Evolutionary conservation across 2,329 filamentous ascomycete species (phyloP).

Genomic region (Pseudogymnoascus sp.): DNA sequence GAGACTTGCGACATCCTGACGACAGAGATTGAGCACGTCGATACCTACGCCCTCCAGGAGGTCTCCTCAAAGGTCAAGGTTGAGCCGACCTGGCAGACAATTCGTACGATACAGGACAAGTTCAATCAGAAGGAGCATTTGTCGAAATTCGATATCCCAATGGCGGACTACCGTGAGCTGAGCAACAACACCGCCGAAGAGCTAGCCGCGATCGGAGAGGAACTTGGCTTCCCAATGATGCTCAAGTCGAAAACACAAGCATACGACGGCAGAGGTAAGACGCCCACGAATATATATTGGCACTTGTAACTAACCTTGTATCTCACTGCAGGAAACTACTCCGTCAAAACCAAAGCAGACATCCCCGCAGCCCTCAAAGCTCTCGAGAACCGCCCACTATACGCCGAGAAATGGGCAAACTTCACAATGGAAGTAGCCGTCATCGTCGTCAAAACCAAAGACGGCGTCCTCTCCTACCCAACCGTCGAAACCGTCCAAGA

Average conservation of each 20-base stretch:
- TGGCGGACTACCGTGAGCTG: slow-evolving; percentile 57
- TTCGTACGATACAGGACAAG: slow-evolving; percentile 90
- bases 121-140: slow-evolving; percentile 82
- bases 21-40: slow-evolving; percentile 91
- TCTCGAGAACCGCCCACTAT: slow-evolving; percentile 63
- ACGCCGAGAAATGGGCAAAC: slow-evolving; percentile 82
- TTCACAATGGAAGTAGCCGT: slow-evolving; percentile 85
- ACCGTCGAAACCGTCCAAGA: slow-evolving; percentile 92
- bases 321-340: slow-evolving; percentile 48
- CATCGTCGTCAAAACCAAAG: slow-evolving; percentile 87
- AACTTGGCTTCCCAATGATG: slow-evolving; percentile 80
- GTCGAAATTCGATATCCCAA: slow-evolving; percentile 55
- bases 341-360: slow-evolving; percentile 49
- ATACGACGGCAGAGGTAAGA: slow-evolving; percentile 76
- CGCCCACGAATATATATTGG: background rate
- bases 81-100: slow-evolving; percentile 77
- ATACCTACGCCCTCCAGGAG: slow-evolving; percentile 82
- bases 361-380: slow-evolving; percentile 59
- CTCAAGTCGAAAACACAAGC: slow-evolving; percentile 84
- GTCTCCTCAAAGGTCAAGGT: slow-evolving; percentile 58
- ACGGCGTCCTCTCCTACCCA: slow-evolving; percentile 67
- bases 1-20: slow-evolving; percentile 70
- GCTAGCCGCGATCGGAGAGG: slow-evolving; percentile 52
- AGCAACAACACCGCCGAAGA: slow-evolving; percentile 43
- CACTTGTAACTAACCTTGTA: background rate